Conservation (phyloP, 257 asterid genomes). For the Solanum megistacrolobum region DNA sequence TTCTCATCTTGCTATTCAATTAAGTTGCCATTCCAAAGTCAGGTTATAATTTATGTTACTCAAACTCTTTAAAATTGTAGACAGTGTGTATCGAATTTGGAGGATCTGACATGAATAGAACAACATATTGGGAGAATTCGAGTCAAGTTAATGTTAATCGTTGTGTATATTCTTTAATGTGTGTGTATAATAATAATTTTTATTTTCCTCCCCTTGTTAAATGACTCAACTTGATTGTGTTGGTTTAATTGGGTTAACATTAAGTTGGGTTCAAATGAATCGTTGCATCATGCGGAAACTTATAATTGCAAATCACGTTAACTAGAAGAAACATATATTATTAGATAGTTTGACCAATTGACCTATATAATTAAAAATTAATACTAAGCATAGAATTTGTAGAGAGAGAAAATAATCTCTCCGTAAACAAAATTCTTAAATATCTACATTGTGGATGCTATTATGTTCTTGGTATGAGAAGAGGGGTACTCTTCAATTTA, state of each 20-base stretch:
- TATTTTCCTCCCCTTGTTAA: background rate
- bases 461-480: no score
- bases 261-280: no score
- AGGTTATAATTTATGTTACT: background rate
- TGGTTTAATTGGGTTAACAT: background rate
- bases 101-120: accelerated
- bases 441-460: no score
- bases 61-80: background rate
- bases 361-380: no score
- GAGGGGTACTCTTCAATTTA: no score
- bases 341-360: no score
- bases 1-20: background rate
- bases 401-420: no score
- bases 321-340: no score
- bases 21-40: slow-evolving; percentile 2
- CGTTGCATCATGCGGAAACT: no score
- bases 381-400: no score
- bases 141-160: background rate
- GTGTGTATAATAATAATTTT: background rate
- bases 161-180: background rate
- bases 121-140: background rate
- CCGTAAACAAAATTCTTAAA: no score
- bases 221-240: background rate
- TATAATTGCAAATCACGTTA: no score
- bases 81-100: accelerated